Conservation (phyloP, 164 flowering plant species). For the Umbellularia californica region DNA sequence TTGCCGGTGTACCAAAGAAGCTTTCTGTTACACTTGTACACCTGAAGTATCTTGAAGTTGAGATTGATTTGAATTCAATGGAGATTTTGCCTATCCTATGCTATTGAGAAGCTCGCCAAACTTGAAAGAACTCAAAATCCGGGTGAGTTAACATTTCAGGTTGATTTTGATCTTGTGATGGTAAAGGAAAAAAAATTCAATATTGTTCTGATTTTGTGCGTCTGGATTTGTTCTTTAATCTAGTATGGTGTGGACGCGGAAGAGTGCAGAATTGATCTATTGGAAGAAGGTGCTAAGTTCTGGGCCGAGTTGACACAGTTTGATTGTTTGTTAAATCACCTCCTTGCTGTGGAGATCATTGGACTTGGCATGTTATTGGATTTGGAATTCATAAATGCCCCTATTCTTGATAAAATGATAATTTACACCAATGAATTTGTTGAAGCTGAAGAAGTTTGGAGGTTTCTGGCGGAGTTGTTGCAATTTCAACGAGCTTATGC, state of each 20-base stretch:
- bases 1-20: constrained; percentile 29
- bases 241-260: neutral
- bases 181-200: too few relatives aligned
- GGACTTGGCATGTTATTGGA: constrained; percentile 34
- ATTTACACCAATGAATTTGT: constrained; percentile 14
- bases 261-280: constrained; percentile 23
- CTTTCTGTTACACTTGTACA: constrained; percentile 28
- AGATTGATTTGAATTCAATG: constrained; percentile 17
- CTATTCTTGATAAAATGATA: constrained; percentile 47
- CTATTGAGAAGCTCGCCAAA: constrained; percentile 5
- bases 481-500: constrained; percentile 46
- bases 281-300: constrained; percentile 25
- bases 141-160: constrained; percentile 25
- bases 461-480: constrained; percentile 43
- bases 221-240: too few relatives aligned
- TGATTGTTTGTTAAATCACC: constrained; percentile 24
- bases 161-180: neutral
- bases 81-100: constrained; percentile 37
- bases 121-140: constrained; percentile 33
- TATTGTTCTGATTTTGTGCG: neutral
- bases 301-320: constrained; percentile 20
- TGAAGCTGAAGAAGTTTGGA: constrained; percentile 18
- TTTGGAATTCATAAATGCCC: constrained; percentile 42
- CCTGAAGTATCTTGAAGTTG: too few relatives aligned
- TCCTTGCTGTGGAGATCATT: constrained; percentile 30